Evolutionary conservation across 768 basidiomycete genomes (phyloP).

Genomic region (Auricularia cornea): DNA sequence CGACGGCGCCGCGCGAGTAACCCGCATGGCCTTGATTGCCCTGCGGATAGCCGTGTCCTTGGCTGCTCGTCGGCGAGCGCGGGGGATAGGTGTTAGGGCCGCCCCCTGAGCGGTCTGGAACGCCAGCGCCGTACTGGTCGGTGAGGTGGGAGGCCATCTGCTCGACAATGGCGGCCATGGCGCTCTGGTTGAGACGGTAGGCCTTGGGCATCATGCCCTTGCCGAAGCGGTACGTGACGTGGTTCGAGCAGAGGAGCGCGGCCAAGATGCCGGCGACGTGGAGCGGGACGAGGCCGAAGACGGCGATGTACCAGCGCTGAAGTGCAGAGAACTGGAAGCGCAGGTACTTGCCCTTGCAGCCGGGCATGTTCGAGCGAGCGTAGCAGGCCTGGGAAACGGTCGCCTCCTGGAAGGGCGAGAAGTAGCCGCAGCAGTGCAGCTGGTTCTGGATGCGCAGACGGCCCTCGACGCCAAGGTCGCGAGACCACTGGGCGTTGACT

Average conservation of each 20-base stretch:
- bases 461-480: constrained; percentile 46
- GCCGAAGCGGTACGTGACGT: constrained; percentile 79
- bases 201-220: constrained; percentile 86
- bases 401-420: constrained; percentile 71
- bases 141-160: constrained; percentile 48
- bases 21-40: neutral
- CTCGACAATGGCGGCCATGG: constrained; percentile 80
- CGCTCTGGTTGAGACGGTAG: constrained; percentile 63
- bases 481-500: constrained; percentile 69
- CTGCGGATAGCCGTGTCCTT: neutral
- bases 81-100: neutral
- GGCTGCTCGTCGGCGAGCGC: neutral
- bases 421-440: constrained; percentile 75
- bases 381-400: constrained; percentile 69
- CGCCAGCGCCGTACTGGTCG: constrained; percentile 59
- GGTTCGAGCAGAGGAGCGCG: constrained; percentile 66
- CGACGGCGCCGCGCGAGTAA: neutral
- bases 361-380: constrained; percentile 58
- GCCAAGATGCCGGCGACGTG: constrained; percentile 58
- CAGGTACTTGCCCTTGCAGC: constrained; percentile 62
- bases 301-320: constrained; percentile 53
- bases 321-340: constrained; percentile 48
- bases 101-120: constrained; percentile 15
- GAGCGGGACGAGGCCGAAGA: constrained; percentile 59
- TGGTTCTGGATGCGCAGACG: constrained; percentile 65